phyloP scores from a whole-genome alignment of 805 yeast species.

The Saccharomycopsis amapae region DNA sequence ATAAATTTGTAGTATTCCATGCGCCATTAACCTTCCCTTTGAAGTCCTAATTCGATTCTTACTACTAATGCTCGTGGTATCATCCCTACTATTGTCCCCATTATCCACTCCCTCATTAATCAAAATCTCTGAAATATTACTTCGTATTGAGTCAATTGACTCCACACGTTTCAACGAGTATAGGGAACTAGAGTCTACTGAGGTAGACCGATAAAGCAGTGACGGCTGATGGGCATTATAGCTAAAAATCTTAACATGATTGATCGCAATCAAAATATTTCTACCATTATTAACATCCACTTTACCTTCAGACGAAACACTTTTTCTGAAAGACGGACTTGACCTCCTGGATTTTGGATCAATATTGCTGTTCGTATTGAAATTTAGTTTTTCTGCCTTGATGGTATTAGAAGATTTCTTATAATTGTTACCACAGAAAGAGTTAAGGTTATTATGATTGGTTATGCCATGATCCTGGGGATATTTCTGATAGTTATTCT shows the following conservation, averaged over 20 bases:
- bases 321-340: neutral
- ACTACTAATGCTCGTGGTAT: slow-evolving; percentile 1
- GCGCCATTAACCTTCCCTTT: slow-evolving; percentile 12
- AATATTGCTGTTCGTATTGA: too few species aligned
- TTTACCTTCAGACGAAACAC: too few species aligned
- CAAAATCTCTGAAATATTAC: slow-evolving; percentile 14
- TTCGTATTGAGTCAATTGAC: slow-evolving; percentile 13
- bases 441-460: too few species aligned
- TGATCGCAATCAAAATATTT: slow-evolving; percentile 4
- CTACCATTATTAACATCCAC: neutral
- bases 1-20: slow-evolving; percentile 12
- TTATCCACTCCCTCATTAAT: neutral
- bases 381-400: too few species aligned
- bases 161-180: slow-evolving; percentile 6
- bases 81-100: neutral
- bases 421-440: too few species aligned
- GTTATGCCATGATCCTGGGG: too few species aligned
- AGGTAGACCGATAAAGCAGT: neutral
- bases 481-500: too few species aligned
- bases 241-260: slow-evolving; percentile 9
- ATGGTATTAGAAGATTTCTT: too few species aligned
- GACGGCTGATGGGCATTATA: slow-evolving; percentile 8
- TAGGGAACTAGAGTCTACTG: slow-evolving; percentile 3
- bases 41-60: neutral
- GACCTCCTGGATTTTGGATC: too few species aligned